phyloP scores from a whole-genome alignment of 495 filamentous ascomycete species.

The Aspergillus affinis region DNA sequence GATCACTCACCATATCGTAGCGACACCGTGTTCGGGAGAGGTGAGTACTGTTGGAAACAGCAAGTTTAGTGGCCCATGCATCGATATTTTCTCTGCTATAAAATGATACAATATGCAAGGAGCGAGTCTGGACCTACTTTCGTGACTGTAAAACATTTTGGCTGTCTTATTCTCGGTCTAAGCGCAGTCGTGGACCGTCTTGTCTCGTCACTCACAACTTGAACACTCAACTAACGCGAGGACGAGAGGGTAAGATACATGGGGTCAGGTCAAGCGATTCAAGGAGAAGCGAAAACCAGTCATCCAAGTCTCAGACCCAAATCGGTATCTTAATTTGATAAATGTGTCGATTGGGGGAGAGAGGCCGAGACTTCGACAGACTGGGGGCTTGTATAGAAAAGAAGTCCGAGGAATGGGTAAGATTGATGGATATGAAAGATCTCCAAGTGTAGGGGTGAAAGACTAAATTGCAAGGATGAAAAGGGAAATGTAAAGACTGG shows the following conservation, averaged over 20 bases:
- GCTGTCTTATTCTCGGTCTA: neutral
- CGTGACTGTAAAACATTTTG: conserved; percentile 93
- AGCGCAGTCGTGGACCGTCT: neutral
- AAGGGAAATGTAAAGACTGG: neutral
- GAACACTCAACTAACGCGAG: no score
- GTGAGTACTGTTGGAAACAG: conserved; percentile 67
- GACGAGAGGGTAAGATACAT: no score
- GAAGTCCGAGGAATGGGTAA: neutral
- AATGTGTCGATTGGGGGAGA: neutral
- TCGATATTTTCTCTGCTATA: no score
- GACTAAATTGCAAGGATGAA: neutral
- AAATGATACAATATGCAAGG: no score
- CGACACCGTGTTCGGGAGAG: conserved; percentile 83
- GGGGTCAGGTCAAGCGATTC: no score
- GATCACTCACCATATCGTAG: conserved; percentile 77
- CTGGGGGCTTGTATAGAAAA: neutral
- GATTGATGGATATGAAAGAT: neutral
- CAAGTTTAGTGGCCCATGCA: conserved; percentile 20
- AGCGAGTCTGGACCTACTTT: no score
- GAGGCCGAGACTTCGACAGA: no score
- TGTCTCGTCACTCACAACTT: neutral
- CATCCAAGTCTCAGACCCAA: no score
- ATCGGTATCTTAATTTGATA: no score
- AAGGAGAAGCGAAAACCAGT: no score
- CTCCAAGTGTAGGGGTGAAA: neutral